phyloP scores from a whole-genome alignment of 2,329 filamentous ascomycete genomes.

The Fusarium sp. region DNA sequence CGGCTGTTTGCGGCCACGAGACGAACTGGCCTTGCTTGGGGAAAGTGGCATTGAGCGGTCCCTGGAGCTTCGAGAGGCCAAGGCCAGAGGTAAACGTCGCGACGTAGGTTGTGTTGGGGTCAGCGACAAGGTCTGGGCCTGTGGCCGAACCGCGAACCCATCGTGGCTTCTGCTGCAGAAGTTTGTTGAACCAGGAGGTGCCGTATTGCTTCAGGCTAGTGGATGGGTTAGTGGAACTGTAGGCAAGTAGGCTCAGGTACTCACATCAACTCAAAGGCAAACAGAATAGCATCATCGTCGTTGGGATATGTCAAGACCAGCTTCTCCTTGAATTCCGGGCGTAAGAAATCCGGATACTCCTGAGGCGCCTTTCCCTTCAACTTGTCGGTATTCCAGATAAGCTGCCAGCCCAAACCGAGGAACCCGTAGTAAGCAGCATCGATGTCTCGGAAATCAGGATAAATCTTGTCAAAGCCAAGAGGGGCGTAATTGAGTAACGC shows the following conservation, averaged over 20 bases:
- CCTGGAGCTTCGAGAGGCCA: background rate
- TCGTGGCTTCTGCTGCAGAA: conserved; percentile 59
- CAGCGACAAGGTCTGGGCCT: conserved; percentile 50
- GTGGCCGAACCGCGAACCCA: conserved; percentile 65
- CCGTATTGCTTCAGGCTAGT: conserved; percentile 53
- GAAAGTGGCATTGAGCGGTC: conserved; percentile 40
- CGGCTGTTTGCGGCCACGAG: conserved; percentile 58
- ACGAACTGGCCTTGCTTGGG: conserved; percentile 55
- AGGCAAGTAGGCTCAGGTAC: conserved; percentile 10
- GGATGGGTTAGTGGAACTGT: background rate
- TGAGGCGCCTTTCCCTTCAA: background rate
- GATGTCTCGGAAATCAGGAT: conserved; percentile 51
- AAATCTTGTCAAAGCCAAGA: conserved; percentile 54
- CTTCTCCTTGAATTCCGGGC: conserved; percentile 63
- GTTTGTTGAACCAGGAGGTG: conserved; percentile 54
- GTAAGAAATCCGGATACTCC: conserved; percentile 55
- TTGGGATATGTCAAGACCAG: conserved; percentile 66
- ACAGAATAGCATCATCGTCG: conserved; percentile 66
- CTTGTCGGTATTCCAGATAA: conserved; percentile 43
- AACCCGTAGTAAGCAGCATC: conserved; percentile 52
- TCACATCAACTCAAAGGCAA: conserved; percentile 60
- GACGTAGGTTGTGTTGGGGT: conserved; percentile 42
- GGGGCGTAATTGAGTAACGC: conserved; percentile 60
- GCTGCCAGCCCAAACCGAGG: conserved; percentile 42
- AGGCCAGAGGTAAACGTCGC: conserved; percentile 49